Percentiles rank a stretch among this genome's conserved stretches.
phyloP scores from a whole-genome alignment of 257 asterid genomes.

The Parsonsia alboflavescens region DNA sequence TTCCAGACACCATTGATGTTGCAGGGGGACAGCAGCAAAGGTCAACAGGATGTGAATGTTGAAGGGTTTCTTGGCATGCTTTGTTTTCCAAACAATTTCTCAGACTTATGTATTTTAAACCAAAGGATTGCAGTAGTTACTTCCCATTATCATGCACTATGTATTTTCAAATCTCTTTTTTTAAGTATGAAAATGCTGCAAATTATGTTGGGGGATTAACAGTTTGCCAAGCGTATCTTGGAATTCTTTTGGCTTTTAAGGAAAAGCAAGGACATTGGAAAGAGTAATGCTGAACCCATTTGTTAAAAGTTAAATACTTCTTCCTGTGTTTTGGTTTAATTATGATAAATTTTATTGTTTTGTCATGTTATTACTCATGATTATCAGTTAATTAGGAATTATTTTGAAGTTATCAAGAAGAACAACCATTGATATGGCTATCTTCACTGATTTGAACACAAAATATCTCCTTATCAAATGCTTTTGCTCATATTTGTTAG shows the following conservation, averaged over 20 bases:
- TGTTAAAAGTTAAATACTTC: background rate
- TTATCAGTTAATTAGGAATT: no score
- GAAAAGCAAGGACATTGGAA: background rate
- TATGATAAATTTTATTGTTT: background rate
- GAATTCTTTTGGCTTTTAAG: background rate
- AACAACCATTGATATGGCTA: no score
- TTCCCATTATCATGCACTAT: background rate
- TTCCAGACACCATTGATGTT: constrained; percentile 55
- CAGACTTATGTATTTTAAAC: constrained; percentile 9
- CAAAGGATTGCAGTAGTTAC: background rate
- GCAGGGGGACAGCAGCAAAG: constrained; percentile 56
- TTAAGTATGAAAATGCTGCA: background rate
- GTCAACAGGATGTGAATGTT: constrained; percentile 65
- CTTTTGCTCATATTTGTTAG: no score
- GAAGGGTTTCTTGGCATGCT: constrained; percentile 9
- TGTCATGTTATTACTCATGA: no score
- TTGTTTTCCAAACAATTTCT: constrained; percentile 1
- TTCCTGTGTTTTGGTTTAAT: background rate
- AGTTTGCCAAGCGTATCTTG: background rate
- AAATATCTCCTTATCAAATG: no score
- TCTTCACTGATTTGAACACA: no score
- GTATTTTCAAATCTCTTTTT: background rate
- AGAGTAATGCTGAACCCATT: background rate
- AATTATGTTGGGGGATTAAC: background rate
- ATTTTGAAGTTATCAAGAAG: no score